Percentiles rank a stretch among this genome's conserved stretches.
Evolutionary conservation across 2,329 filamentous ascomycete genomes (phyloP).

Genomic region (Neoascochyta sp.): DNA sequence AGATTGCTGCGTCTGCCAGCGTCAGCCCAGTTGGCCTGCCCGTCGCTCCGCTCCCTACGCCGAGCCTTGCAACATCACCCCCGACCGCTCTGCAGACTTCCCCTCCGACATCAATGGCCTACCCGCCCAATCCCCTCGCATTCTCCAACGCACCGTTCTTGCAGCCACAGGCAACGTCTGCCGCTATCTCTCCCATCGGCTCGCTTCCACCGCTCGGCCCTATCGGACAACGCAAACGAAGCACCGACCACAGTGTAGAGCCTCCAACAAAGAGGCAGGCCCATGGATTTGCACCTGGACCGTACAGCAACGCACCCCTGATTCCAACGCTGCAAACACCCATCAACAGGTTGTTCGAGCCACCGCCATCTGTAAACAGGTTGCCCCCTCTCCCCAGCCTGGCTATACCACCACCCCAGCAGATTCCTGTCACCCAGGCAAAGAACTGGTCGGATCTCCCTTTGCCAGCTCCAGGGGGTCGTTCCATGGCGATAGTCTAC

Average conservation of each 20-base stretch:
- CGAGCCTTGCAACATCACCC: constrained; percentile 45
- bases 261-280: constrained; percentile 55
- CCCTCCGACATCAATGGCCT: constrained; percentile 43
- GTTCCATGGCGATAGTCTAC: constrained; percentile 76
- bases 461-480: constrained; percentile 53
- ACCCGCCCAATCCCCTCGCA: constrained; percentile 43
- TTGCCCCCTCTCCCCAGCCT: constrained; percentile 69
- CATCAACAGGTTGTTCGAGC: constrained; percentile 34
- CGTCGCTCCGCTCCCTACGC: no score
- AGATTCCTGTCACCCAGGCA: constrained; percentile 25
- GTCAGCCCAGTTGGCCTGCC: constrained; percentile 34
- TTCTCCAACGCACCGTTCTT: constrained; percentile 40
- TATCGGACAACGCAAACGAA: constrained; percentile 53
- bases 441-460: constrained; percentile 45
- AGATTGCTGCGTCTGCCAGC: constrained; percentile 41
- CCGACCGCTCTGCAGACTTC: constrained; percentile 51
- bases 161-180: constrained; percentile 41
- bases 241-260: constrained; percentile 54
- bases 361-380: constrained; percentile 41
- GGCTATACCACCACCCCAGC: constrained; percentile 55
- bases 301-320: constrained; percentile 34
- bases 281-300: constrained; percentile 35
- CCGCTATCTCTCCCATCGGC: constrained; percentile 44
- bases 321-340: constrained; percentile 37
- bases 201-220: constrained; percentile 42